Evolutionary conservation across 2,329 filamentous ascomycete genomes (phyloP).

Genomic region (Pseudopyricularia javanii): DNA sequence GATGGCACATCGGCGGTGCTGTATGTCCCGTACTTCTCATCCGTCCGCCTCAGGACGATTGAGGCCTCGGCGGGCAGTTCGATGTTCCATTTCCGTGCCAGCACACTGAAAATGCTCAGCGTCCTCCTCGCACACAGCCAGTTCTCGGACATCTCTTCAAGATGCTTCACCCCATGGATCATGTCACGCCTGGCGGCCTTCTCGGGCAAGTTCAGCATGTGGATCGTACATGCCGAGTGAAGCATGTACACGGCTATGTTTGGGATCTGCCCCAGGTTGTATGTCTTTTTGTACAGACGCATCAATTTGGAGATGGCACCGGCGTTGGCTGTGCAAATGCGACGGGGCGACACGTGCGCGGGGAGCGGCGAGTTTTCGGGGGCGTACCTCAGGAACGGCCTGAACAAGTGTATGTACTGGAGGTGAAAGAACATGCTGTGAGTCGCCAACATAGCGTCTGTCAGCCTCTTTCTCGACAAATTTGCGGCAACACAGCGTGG

Average conservation of each 20-base stretch:
- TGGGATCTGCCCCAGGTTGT: slow-evolving; percentile 85
- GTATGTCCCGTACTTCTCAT: slow-evolving; percentile 67
- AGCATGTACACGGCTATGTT: slow-evolving; percentile 95
- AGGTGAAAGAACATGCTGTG: slow-evolving; percentile 93
- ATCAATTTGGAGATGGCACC: slow-evolving; percentile 87
- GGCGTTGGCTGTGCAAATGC: slow-evolving; percentile 83
- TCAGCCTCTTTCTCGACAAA: neutral
- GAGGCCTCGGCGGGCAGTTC: slow-evolving; percentile 75
- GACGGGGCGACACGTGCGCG: slow-evolving; percentile 75
- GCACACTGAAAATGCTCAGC: slow-evolving; percentile 70
- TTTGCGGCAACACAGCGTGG: neutral
- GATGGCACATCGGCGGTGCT: slow-evolving; percentile 49
- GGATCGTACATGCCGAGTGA: slow-evolving; percentile 89
- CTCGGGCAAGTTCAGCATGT: slow-evolving; percentile 83
- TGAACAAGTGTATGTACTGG: slow-evolving; percentile 89
- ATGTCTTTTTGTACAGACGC: slow-evolving; percentile 83
- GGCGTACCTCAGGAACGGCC: slow-evolving; percentile 86
- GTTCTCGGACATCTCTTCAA: slow-evolving; percentile 91
- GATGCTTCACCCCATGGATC: slow-evolving; percentile 76
- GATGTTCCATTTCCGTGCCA: slow-evolving; percentile 82
- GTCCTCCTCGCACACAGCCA: slow-evolving; percentile 86
- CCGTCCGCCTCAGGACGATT: slow-evolving; percentile 62
- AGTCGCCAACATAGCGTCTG: neutral
- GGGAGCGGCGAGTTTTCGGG: slow-evolving; percentile 73
- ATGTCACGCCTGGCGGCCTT: slow-evolving; percentile 85